A percentile compares a stretch with the other conserved stretches of the same genome.
Conservation (phyloP, 352 stramenopile species). For the Pythium sp. region DNA sequence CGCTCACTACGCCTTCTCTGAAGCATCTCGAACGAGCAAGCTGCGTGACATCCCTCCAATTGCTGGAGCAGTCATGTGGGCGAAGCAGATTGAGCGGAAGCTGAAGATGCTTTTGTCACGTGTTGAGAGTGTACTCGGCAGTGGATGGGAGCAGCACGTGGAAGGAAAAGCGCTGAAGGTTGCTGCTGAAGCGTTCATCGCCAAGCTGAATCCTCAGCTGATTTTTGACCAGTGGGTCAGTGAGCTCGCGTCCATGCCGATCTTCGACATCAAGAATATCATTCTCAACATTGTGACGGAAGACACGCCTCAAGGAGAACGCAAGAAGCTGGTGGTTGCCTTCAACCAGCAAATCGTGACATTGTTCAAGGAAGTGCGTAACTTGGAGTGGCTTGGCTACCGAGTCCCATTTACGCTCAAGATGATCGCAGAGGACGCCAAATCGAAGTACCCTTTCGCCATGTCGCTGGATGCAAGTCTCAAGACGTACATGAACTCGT, state of each 20-base stretch:
- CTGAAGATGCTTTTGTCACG: slow-evolving; percentile 95
- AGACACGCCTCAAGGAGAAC: slow-evolving; percentile 63
- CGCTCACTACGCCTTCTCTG: slow-evolving; percentile 95
- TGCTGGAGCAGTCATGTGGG: slow-evolving; percentile 98
- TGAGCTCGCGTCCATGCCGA: slow-evolving; percentile 86
- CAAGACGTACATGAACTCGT: slow-evolving; percentile 89
- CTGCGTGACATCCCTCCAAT: slow-evolving; percentile 97
- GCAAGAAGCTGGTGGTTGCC: slow-evolving; percentile 79
- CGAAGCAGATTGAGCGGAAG: slow-evolving; percentile 99
- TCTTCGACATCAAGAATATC: slow-evolving; percentile 91
- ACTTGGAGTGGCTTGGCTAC: slow-evolving; percentile 98
- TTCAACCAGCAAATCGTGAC: slow-evolving; percentile 98
- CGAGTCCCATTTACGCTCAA: slow-evolving; percentile 94
- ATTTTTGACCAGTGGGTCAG: slow-evolving; percentile 97
- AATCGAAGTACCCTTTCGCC: slow-evolving; percentile 95
- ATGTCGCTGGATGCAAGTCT: slow-evolving; percentile 97
- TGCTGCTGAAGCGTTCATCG: slow-evolving; percentile 81
- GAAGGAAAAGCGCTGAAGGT: slow-evolving; percentile 97
- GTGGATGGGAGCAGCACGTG: slow-evolving; percentile 96
- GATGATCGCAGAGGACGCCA: slow-evolving; percentile 96
- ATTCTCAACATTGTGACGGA: slow-evolving; percentile 89
- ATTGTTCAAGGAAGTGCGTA: slow-evolving; percentile 98
- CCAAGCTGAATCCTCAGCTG: slow-evolving; percentile 83
- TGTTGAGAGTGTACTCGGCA: slow-evolving; percentile 96
- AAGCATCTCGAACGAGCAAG: slow-evolving; percentile 92